Conservation (phyloP, 75 land plant genomes). For the Cunninghamia lanceolata region DNA sequence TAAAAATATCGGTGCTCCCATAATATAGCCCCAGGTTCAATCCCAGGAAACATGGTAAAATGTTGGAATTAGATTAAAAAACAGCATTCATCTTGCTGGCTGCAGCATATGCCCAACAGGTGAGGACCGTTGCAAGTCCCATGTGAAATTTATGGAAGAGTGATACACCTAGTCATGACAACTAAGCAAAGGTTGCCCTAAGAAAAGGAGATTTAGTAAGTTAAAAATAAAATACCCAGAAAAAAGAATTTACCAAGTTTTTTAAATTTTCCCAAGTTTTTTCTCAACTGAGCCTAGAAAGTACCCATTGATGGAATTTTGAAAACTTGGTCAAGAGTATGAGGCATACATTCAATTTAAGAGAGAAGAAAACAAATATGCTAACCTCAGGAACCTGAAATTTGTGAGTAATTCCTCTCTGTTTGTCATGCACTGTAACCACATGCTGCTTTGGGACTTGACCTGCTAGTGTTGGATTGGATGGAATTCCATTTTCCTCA, state of each 20-base stretch:
- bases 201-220: too few relatives aligned
- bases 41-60: not conserved
- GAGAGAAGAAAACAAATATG: not conserved
- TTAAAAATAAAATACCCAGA: too few relatives aligned
- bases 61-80: not conserved
- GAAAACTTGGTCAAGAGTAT: not conserved
- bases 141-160: not conserved
- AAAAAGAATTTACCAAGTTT: too few relatives aligned
- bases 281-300: not conserved
- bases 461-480: not conserved
- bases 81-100: not conserved
- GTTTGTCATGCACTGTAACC: constrained; percentile 85
- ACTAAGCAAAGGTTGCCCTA: too few relatives aligned
- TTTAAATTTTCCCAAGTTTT: too few relatives aligned
- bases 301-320: not conserved
- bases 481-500: not conserved
- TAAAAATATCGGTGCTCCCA: not conserved
- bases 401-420: constrained; percentile 71
- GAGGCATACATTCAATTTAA: not conserved
- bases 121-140: not conserved
- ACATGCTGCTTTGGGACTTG: constrained; percentile 36
- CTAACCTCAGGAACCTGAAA: constrained; percentile 92
- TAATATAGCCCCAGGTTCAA: not conserved
- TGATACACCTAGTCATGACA: too few relatives aligned
- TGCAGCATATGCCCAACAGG: not conserved